phyloP scores from a whole-genome alignment of 139 green algal species.

The Chlamydomonas schloesseri region DNA sequence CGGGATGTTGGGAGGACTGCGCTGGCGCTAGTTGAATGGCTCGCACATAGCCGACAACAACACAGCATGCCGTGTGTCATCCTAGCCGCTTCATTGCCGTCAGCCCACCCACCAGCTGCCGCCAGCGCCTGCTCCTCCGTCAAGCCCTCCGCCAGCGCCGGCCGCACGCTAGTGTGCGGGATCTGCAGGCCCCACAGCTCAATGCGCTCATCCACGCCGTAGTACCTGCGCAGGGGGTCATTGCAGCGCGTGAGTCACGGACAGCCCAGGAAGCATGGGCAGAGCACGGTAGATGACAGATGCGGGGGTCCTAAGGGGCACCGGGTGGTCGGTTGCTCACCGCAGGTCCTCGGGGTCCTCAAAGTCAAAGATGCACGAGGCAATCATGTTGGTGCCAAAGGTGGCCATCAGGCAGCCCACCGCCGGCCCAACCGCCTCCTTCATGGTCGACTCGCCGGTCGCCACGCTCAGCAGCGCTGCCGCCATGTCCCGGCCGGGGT shows the following conservation, averaged over 20 bases:
- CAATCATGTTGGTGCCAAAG: conserved; percentile 81
- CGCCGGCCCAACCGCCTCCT: conserved; percentile 68
- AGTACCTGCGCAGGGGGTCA: conserved; percentile 39
- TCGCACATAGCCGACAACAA: neutral
- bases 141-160: conserved; percentile 46
- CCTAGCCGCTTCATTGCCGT: neutral
- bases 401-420: conserved; percentile 83
- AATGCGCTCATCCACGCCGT: conserved; percentile 71
- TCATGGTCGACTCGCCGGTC: conserved; percentile 59
- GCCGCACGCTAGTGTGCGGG: conserved; percentile 69
- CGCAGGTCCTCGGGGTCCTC: conserved; percentile 71
- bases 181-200: conserved; percentile 83
- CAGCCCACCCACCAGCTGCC: neutral
- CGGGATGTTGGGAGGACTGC: neutral
- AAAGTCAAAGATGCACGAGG: conserved; percentile 80
- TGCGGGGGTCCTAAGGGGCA: no score
- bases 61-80: no score
- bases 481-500: conserved; percentile 43
- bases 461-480: conserved; percentile 53
- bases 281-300: neutral
- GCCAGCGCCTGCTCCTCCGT: conserved; percentile 44
- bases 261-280: neutral
- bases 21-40: no score
- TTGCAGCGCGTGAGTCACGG: no score
- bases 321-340: no score